phyloP scores from a whole-genome alignment of 1,284 basidiomycete species.

The Taiwanofungus camphoratus region DNA sequence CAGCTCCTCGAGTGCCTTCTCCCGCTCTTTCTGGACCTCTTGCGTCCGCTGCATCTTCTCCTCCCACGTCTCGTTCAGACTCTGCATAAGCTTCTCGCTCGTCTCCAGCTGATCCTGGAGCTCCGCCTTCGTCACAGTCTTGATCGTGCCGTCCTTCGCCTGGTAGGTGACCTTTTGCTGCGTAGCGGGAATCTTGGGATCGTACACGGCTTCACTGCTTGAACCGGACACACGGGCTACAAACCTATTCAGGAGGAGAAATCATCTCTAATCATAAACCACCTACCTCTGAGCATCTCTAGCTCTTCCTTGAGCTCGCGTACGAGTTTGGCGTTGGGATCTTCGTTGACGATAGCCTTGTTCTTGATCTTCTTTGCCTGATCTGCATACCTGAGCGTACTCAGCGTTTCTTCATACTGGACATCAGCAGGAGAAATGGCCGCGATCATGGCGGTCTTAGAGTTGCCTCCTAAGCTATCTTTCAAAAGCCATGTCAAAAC shows the following conservation, averaged over 20 bases:
- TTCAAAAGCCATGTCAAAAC: slow-evolving; percentile 97
- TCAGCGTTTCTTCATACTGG: slow-evolving; percentile 92
- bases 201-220: slow-evolving; percentile 71
- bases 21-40: slow-evolving; percentile 92
- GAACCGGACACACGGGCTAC: slow-evolving; percentile 67
- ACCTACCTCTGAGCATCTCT: slow-evolving; percentile 76
- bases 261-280: background rate
- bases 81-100: slow-evolving; percentile 95
- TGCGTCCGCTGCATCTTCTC: slow-evolving; percentile 91
- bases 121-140: slow-evolving; percentile 95
- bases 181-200: slow-evolving; percentile 86
- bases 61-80: slow-evolving; percentile 97
- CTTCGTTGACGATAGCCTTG: slow-evolving; percentile 98
- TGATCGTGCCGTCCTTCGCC: slow-evolving; percentile 90
- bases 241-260: slow-evolving; percentile 8
- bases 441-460: slow-evolving; percentile 96
- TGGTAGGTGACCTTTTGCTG: slow-evolving; percentile 95
- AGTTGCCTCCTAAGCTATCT: slow-evolving; percentile 94
- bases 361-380: slow-evolving; percentile 99
- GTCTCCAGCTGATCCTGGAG: slow-evolving; percentile 96
- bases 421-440: slow-evolving; percentile 93
- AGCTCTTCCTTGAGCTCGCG: slow-evolving; percentile 98
- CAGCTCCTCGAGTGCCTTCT: slow-evolving; percentile 94
- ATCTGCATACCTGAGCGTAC: slow-evolving; percentile 94
- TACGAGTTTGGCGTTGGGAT: slow-evolving; percentile 97